A percentile compares a stretch with the other conserved stretches of the same genome.
phyloP scores from a whole-genome alignment of 140 eudicot species.

The Stevia rebaudiana region DNA sequence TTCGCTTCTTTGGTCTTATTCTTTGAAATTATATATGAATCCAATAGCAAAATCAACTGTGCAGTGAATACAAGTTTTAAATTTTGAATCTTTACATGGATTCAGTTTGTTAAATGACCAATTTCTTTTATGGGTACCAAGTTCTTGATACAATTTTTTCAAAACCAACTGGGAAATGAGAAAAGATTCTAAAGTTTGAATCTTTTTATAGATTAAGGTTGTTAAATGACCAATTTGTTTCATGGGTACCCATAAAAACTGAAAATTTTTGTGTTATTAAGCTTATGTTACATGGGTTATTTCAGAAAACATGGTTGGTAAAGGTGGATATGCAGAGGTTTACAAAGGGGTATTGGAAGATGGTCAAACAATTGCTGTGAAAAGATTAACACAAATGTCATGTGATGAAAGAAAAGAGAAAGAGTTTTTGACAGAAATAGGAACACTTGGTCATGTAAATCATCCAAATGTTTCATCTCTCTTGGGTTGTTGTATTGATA shows the following conservation, averaged over 20 bases:
- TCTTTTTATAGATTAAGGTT: slow-evolving; percentile 13
- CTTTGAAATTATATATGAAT: background rate
- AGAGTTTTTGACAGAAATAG: slow-evolving; percentile 91
- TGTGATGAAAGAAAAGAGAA: slow-evolving; percentile 89
- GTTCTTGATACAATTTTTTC: no score
- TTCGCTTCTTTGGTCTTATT: no score
- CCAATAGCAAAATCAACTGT: background rate
- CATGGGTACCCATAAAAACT: slow-evolving; percentile 13
- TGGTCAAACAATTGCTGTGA: slow-evolving; percentile 82
- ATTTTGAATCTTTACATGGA: slow-evolving; percentile 19
- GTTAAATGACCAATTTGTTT: slow-evolving; percentile 15
- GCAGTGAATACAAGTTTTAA: slow-evolving; percentile 6
- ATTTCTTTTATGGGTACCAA: slow-evolving; percentile 12
- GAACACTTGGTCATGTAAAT: slow-evolving; percentile 83
- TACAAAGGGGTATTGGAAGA: slow-evolving; percentile 69
- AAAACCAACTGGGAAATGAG: background rate
- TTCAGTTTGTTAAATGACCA: slow-evolving; percentile 17
- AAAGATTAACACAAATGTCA: slow-evolving; percentile 56
- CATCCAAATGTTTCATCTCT: slow-evolving; percentile 88
- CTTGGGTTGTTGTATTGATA: slow-evolving; percentile 89
- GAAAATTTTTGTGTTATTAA: slow-evolving; percentile 1
- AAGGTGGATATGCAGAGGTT: slow-evolving; percentile 98
- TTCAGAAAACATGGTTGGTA: slow-evolving; percentile 88
- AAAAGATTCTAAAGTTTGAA: slow-evolving; percentile 13
- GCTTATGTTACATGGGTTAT: slow-evolving; percentile 22